Evolutionary conservation across 2,329 filamentous ascomycete species (phyloP).

Genomic region (Aspergillus udagawae): DNA sequence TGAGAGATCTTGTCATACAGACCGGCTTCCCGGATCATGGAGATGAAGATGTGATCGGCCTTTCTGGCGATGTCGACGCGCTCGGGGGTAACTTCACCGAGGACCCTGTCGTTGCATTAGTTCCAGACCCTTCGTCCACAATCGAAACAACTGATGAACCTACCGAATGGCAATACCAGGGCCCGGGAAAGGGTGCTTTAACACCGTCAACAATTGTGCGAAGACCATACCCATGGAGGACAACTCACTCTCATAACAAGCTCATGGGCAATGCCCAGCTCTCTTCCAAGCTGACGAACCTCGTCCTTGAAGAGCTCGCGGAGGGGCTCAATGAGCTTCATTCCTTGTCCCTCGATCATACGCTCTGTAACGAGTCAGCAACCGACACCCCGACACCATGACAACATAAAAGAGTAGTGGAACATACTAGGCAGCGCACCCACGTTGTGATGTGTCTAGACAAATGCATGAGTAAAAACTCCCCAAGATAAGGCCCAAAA

Average conservation of each 20-base stretch:
- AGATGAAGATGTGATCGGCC: constrained; percentile 46
- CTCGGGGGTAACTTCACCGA: constrained; percentile 79
- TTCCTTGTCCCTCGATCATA: constrained; percentile 47
- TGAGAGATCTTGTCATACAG: constrained; percentile 59
- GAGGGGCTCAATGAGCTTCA: constrained; percentile 66
- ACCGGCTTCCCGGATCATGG: constrained; percentile 42
- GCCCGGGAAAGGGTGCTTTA: constrained; percentile 47
- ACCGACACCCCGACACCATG: neutral
- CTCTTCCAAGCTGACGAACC: constrained; percentile 64
- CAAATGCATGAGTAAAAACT: neutral
- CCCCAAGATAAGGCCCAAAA: neutral
- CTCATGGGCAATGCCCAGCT: constrained; percentile 68
- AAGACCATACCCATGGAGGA: constrained; percentile 58
- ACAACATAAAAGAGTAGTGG: neutral
- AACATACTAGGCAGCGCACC: constrained; percentile 15
- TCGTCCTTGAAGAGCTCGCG: constrained; percentile 82
- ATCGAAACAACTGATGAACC: neutral
- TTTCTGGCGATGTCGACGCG: constrained; percentile 67
- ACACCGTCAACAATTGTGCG: constrained; percentile 2
- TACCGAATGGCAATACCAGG: constrained; percentile 68
- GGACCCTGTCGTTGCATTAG: constrained; percentile 42
- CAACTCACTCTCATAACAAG: constrained; percentile 61
- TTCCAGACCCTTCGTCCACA: neutral
- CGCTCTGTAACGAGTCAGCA: constrained; percentile 27
- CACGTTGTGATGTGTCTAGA: constrained; percentile 54